These are phyloP conservation scores for Stenogyne calaminthoides DNA, from an alignment of 305 asterid genomes.

Conservation along the genomic window DNA sequence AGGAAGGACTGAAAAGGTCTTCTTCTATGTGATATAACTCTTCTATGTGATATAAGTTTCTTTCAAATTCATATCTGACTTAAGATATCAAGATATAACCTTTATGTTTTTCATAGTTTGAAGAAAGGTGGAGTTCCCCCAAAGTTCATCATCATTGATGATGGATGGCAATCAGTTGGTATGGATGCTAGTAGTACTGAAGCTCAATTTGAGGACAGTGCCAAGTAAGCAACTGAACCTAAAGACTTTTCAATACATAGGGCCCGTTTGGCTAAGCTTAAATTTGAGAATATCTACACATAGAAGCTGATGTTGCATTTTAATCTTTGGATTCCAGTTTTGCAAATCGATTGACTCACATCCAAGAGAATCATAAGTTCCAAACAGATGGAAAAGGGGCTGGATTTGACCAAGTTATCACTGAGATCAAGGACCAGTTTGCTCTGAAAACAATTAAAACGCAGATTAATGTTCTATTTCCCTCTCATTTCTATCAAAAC, in stretches of 20 bases:
- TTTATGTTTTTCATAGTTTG: constrained; percentile 43
- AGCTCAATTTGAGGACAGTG: constrained; percentile 53
- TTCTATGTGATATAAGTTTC: constrained; percentile 17
- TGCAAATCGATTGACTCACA: constrained; percentile 65
- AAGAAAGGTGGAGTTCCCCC: constrained; percentile 74
- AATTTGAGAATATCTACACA: not conserved
- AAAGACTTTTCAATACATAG: not conserved
- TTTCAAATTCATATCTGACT: not conserved
- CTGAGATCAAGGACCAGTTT: constrained; percentile 64
- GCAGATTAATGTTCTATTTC: not conserved
- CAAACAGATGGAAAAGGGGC: constrained; percentile 39
- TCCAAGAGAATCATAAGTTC: constrained; percentile 73
- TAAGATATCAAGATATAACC: not conserved
- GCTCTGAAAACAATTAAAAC: constrained; percentile 46
- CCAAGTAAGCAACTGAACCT: constrained; percentile 55
- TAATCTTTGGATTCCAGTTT: constrained; percentile 47
- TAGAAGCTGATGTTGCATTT: constrained; percentile 21
- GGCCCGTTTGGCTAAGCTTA: too few species aligned
- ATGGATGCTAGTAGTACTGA: constrained; percentile 67
- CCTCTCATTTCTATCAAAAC: not conserved
- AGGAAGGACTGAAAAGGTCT: constrained; percentile 71
- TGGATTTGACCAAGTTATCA: constrained; percentile 55
- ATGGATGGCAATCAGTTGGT: constrained; percentile 91
- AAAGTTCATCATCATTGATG: constrained; percentile 79
- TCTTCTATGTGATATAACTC: too few species aligned